Percentiles rank a stretch among this genome's conserved stretches.
Conservation (phyloP, 768 basidiomycete genomes). For the Pulveroboletus frians region DNA sequence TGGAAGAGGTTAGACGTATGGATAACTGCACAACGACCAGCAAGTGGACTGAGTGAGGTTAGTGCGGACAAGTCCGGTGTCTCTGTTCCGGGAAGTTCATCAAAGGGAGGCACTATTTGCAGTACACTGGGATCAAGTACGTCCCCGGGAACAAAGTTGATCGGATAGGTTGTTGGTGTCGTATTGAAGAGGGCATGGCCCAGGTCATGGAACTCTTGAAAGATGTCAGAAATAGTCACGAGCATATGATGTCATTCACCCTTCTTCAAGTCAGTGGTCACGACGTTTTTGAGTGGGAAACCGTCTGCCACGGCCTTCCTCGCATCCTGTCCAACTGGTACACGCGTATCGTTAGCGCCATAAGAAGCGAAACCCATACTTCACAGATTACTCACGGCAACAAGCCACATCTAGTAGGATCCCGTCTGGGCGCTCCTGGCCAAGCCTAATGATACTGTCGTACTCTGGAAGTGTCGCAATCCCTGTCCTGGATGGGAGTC, state of each 20-base stretch:
- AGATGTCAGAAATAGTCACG: neutral
- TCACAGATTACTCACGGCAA: conserved; percentile 31
- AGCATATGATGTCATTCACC: conserved; percentile 20
- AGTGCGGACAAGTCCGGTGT: conserved; percentile 31
- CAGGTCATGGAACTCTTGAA: conserved; percentile 49
- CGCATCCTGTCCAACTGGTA: conserved; percentile 30
- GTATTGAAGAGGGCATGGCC: conserved; percentile 60
- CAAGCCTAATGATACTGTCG: conserved; percentile 31
- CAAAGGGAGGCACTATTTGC: conserved; percentile 28
- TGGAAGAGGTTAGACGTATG: conserved; percentile 47
- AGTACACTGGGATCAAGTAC: conserved; percentile 45
- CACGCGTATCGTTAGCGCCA: neutral
- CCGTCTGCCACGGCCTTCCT: conserved; percentile 28
- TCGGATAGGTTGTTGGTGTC: conserved; percentile 46
- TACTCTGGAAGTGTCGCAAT: conserved; percentile 17
- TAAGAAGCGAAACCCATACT: neutral
- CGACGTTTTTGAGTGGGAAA: conserved; percentile 23
- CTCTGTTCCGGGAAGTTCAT: conserved; percentile 19
- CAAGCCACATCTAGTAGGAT: conserved; percentile 46
- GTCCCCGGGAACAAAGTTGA: conserved; percentile 51
- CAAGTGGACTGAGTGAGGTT: conserved; percentile 43
- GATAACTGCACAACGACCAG: conserved; percentile 45
- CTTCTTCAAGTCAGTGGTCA: conserved; percentile 37
- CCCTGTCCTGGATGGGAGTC: conserved; percentile 4
- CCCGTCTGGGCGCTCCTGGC: conserved; percentile 31